These are phyloP conservation scores for Exsudoporus frostii DNA, from an alignment of 768 basidiomycete species.

Conservation along the genomic window DNA sequence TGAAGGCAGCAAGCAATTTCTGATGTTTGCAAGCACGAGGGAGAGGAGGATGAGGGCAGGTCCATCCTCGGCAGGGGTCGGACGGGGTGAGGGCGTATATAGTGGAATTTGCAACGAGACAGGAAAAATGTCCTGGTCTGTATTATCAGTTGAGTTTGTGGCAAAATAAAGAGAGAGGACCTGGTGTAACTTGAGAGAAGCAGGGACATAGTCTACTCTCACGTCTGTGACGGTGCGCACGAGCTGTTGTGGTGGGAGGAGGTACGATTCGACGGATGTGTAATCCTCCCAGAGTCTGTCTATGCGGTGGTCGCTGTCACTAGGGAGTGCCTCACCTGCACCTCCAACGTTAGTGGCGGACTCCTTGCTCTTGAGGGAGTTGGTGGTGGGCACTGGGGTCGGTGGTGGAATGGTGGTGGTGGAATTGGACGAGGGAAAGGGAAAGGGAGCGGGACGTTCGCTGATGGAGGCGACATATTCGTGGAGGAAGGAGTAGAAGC, in stretches of 20 bases:
- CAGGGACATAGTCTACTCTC: constrained; percentile 48
- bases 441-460: constrained; percentile 52
- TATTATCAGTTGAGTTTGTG: constrained; percentile 2
- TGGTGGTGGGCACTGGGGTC: constrained; percentile 35
- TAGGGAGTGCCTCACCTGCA: constrained; percentile 49
- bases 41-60: constrained; percentile 87
- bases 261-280: constrained; percentile 72
- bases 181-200: constrained; percentile 58
- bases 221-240: constrained; percentile 52
- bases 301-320: constrained; percentile 81
- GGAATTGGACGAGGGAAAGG: constrained; percentile 37
- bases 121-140: constrained; percentile 67
- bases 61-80: constrained; percentile 74
- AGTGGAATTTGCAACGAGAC: constrained; percentile 71
- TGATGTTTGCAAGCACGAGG: constrained; percentile 81
- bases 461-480: constrained; percentile 82
- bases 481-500: constrained; percentile 93
- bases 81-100: constrained; percentile 32
- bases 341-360: constrained; percentile 7
- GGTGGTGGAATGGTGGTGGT: constrained; percentile 21
- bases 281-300: constrained; percentile 88
- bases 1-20: constrained; percentile 82
- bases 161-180: constrained; percentile 28
- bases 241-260: constrained; percentile 42
- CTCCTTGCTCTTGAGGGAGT: constrained; percentile 18